A percentile compares a stretch with the other conserved stretches of the same genome.
phyloP scores from a whole-genome alignment of 306 rosid genomes.

The Lablab purpureus region DNA sequence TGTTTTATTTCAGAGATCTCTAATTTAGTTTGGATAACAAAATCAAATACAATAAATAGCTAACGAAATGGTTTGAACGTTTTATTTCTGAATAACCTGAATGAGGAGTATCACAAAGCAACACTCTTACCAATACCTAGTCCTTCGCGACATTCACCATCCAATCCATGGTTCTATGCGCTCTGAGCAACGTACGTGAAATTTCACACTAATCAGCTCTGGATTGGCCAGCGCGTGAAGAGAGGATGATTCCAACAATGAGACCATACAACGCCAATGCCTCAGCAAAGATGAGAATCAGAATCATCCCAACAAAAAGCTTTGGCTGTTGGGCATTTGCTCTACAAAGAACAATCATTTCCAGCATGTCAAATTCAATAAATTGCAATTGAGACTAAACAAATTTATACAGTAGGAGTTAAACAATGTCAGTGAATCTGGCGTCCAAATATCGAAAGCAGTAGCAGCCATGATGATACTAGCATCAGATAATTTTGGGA shows the following conservation, averaged over 20 bases:
- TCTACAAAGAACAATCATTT: constrained; percentile 45
- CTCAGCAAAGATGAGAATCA: constrained; percentile 80
- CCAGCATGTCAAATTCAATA: constrained; percentile 27
- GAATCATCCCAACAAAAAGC: constrained; percentile 78
- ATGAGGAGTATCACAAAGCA: constrained; percentile 38
- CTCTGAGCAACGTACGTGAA: constrained; percentile 4
- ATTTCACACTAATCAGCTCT: constrained; percentile 62
- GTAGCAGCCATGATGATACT: neutral
- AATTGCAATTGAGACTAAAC: neutral
- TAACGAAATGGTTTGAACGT: constrained; percentile 42
- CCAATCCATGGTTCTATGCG: constrained; percentile 26
- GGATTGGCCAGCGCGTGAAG: constrained; percentile 86
- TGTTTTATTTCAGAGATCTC: constrained; percentile 36
- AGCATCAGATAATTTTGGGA: neutral
- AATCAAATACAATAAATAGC: constrained; percentile 27
- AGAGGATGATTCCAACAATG: constrained; percentile 80
- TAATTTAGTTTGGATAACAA: constrained; percentile 43
- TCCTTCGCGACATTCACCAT: constrained; percentile 31
- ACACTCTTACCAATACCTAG: constrained; percentile 15
- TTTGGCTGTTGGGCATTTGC: constrained; percentile 79
- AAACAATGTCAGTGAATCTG: constrained; percentile 7
- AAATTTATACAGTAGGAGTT: neutral
- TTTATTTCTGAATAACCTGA: constrained; percentile 53
- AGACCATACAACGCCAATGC: constrained; percentile 82
- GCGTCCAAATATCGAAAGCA: constrained; percentile 13